These are phyloP conservation scores for Hibiscus trionum DNA, from an alignment of 345 rosid species.

Conservation along the genomic window DNA sequence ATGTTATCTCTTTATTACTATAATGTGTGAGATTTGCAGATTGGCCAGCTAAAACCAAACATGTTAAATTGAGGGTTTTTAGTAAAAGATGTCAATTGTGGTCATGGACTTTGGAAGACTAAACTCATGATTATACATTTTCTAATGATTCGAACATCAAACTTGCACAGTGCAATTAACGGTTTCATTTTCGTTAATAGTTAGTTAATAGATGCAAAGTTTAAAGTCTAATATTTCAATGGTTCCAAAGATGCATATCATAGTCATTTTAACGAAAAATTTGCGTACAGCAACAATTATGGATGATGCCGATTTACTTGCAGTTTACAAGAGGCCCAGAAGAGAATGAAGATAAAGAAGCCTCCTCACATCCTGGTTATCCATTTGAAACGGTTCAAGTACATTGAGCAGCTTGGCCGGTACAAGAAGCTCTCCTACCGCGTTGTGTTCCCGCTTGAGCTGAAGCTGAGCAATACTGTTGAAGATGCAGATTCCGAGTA, in stretches of 20 bases:
- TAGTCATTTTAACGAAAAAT: not conserved
- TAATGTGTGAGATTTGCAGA: not conserved
- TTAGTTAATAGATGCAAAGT: not conserved
- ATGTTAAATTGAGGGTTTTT: not conserved
- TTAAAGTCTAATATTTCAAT: not conserved
- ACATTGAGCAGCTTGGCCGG: constrained; percentile 92
- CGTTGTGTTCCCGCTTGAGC: constrained; percentile 89
- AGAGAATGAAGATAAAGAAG: constrained; percentile 99
- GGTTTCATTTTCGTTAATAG: not conserved
- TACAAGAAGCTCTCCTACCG: constrained; percentile 93
- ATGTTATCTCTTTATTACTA: not conserved
- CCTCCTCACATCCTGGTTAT: constrained; percentile 88
- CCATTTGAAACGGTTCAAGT: constrained; percentile 92
- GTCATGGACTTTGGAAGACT: not conserved
- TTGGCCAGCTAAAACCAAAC: not conserved
- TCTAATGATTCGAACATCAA: not conserved
- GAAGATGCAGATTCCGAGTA: constrained; percentile 89
- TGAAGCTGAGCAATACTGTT: constrained; percentile 87
- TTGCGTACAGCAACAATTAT: not conserved
- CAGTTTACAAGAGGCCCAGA: constrained; percentile 99
- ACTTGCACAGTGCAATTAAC: not conserved
- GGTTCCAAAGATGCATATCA: not conserved
- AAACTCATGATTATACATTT: not conserved
- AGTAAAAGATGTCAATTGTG: not conserved
- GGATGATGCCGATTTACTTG: constrained; percentile 3